Percentiles rank a stretch among this genome's conserved stretches.
Evolutionary conservation across 176 grass and related monocot species (phyloP).

Genomic region (Elymus sibiricus): DNA sequence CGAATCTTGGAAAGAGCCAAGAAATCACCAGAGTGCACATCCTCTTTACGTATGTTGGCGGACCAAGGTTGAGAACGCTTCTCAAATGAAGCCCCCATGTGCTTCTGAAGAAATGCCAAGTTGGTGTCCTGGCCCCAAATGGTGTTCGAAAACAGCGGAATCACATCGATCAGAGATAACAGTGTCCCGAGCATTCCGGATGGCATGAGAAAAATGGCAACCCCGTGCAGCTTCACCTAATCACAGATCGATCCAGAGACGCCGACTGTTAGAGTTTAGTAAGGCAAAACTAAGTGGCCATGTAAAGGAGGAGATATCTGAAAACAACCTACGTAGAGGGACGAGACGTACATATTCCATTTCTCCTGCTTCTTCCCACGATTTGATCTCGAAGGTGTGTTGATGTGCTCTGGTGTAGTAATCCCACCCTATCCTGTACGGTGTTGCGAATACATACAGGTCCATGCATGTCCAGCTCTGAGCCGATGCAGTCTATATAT

Average conservation of each 20-base stretch:
- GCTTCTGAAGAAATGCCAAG: constrained; percentile 80
- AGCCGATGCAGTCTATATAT: constrained; percentile 62
- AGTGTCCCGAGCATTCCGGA: constrained; percentile 89
- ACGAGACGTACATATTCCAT: constrained; percentile 32
- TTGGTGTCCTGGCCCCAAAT: constrained; percentile 87
- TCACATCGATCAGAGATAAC: constrained; percentile 76
- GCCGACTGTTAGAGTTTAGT: neutral
- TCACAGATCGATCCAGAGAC: neutral
- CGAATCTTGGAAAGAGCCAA: constrained; percentile 89
- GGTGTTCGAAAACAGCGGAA: constrained; percentile 91
- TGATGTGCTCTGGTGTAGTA: constrained; percentile 66
- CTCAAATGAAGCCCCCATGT: constrained; percentile 79
- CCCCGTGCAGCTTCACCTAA: constrained; percentile 92
- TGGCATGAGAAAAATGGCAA: constrained; percentile 93
- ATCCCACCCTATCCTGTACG: constrained; percentile 93
- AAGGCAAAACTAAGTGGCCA: neutral
- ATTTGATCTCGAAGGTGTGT: constrained; percentile 78
- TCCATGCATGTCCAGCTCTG: constrained; percentile 99
- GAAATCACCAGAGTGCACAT: constrained; percentile 90
- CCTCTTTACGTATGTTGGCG: constrained; percentile 58
- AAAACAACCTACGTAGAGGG: neutral
- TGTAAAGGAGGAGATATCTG: neutral
- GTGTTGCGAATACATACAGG: constrained; percentile 87
- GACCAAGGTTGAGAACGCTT: constrained; percentile 61
- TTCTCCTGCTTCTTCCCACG: constrained; percentile 86